Evolutionary conservation across 352 stramenopile species (phyloP).

Genomic region (Saprolegnia parasitica): DNA sequence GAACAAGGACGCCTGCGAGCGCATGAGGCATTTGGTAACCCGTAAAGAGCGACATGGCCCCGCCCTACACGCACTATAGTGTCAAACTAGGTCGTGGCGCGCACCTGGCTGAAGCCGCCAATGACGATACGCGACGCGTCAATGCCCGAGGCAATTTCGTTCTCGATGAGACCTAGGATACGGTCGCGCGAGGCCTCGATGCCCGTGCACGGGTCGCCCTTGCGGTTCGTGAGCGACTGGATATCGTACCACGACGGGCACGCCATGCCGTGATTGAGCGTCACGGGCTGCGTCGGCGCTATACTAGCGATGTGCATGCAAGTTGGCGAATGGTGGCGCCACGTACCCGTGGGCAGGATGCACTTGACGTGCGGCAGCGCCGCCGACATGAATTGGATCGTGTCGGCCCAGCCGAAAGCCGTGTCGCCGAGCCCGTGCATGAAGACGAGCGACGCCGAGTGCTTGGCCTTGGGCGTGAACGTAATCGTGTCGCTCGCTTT

Average conservation of each 20-base stretch:
- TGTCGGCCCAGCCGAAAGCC: constrained; percentile 76
- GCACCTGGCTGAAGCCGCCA: constrained; percentile 90
- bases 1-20: constrained; percentile 58
- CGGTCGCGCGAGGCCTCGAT: constrained; percentile 79
- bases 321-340: neutral
- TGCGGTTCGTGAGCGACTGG: constrained; percentile 78
- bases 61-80: constrained; percentile 45
- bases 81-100: neutral
- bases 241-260: constrained; percentile 97
- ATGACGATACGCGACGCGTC: constrained; percentile 89
- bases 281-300: constrained; percentile 87
- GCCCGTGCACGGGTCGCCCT: constrained; percentile 82
- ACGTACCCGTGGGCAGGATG: constrained; percentile 59
- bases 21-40: constrained; percentile 56
- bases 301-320: neutral
- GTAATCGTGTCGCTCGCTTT: constrained; percentile 19
- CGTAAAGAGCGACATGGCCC: constrained; percentile 85
- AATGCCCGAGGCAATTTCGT: constrained; percentile 60
- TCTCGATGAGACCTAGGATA: constrained; percentile 79
- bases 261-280: constrained; percentile 91
- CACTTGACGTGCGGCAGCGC: constrained; percentile 69
- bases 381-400: constrained; percentile 51
- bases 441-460: constrained; percentile 46
- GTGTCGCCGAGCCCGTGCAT: constrained; percentile 91
- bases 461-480: constrained; percentile 16